These are phyloP conservation scores for Epichloe scottii DNA, from an alignment of 2,329 filamentous ascomycete species.

Conservation along the genomic window DNA sequence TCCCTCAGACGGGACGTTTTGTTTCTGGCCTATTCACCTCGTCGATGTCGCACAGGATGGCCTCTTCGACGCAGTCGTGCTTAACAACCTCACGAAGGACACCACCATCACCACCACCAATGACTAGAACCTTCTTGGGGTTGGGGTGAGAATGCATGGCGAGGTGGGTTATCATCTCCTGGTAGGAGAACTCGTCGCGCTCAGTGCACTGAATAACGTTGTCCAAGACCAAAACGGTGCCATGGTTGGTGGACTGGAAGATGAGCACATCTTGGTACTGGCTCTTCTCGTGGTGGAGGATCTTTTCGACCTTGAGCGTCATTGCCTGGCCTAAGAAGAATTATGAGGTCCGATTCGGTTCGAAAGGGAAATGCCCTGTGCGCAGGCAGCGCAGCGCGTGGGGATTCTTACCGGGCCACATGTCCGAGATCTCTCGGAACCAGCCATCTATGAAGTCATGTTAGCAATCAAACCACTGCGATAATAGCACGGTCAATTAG, in stretches of 20 bases:
- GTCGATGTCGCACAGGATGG: conserved; percentile 94
- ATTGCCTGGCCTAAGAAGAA: conserved; percentile 68
- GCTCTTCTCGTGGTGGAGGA: conserved; percentile 98
- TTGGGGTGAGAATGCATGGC: conserved; percentile 97
- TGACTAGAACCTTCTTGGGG: conserved; percentile 96
- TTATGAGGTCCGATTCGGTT: conserved; percentile 4
- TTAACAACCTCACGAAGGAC: conserved; percentile 98
- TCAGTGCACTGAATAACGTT: conserved; percentile 99
- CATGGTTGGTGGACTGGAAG: conserved; percentile 96
- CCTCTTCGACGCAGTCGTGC: conserved; percentile 94
- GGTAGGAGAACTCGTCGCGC: conserved; percentile 97
- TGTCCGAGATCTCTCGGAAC: conserved; percentile 97
- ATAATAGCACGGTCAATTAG: too few species aligned
- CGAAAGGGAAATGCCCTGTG: background rate
- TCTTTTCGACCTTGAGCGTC: conserved; percentile 95
- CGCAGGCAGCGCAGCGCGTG: background rate
- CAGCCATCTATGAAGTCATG: conserved; percentile 65
- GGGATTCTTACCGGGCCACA: conserved; percentile 65
- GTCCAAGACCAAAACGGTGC: conserved; percentile 91
- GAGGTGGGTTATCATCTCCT: conserved; percentile 99
- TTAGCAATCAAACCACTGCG: conserved; percentile 1
- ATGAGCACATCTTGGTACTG: conserved; percentile 98
- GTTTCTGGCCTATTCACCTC: conserved; percentile 41
- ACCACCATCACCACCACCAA: conserved; percentile 93
- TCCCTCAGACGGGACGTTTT: background rate